Conservation (phyloP, 345 rosid species). For the Durio zibethinus region DNA sequence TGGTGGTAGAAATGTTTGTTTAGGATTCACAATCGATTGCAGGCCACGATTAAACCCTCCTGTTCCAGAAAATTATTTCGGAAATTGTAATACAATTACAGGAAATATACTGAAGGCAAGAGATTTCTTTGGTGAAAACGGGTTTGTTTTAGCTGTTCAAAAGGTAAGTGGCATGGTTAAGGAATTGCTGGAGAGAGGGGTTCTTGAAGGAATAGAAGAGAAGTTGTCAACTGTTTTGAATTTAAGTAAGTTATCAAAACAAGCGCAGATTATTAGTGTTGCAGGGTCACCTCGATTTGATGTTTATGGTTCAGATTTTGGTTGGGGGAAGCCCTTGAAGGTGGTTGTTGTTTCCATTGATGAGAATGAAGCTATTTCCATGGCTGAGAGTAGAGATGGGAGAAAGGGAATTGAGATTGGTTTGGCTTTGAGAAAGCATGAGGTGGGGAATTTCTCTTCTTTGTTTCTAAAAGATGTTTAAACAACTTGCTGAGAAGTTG, state of each 20-base stretch:
- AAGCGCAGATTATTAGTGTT: too few relatives aligned
- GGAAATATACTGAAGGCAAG: not conserved
- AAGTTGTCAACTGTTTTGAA: not conserved
- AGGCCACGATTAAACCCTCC: conserved; percentile 23
- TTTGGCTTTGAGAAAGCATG: conserved; percentile 20
- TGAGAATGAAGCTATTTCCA: conserved; percentile 13
- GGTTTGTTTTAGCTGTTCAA: not conserved
- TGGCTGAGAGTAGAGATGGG: conserved; percentile 24
- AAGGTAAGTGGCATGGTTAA: not conserved
- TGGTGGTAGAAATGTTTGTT: not conserved
- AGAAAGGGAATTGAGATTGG: conserved; percentile 28
- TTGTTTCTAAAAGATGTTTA: too few relatives aligned
- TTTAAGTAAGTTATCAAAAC: not conserved
- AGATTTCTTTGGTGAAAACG: not conserved
- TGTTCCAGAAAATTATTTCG: conserved; percentile 27
- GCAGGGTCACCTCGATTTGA: conserved; percentile 13
- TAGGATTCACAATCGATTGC: conserved; percentile 22
- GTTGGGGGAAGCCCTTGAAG: conserved; percentile 31
- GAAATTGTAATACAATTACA: conserved; percentile 15
- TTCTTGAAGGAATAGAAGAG: not conserved
- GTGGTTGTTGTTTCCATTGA: conserved; percentile 28
- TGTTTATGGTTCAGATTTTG: conserved; percentile 25
- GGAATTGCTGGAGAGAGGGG: not conserved
- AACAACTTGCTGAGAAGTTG: too few relatives aligned
- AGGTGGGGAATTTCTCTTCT: conserved; percentile 17